Percentiles rank a stretch among this genome's conserved stretches.
phyloP scores from a whole-genome alignment of 1,139 yeast species.

The Blastobotrys aristatus region DNA sequence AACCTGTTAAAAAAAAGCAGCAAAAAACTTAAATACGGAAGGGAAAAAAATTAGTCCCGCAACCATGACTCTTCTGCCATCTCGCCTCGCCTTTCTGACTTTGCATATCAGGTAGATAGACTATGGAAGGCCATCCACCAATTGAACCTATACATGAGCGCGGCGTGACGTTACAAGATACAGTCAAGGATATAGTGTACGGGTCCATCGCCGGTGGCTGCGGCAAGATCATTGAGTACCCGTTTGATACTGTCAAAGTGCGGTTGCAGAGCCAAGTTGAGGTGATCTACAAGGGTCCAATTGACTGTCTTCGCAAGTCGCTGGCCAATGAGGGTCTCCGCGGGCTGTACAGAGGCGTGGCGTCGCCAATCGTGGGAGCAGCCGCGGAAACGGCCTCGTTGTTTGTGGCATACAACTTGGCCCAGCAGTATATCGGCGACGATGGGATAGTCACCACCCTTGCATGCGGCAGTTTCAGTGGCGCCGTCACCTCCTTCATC shows the following conservation, averaged over 20 bases:
- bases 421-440: slow-evolving; percentile 35
- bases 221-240: slow-evolving; percentile 84
- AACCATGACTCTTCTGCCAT: too few species aligned
- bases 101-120: too few species aligned
- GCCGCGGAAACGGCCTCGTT: slow-evolving; percentile 77
- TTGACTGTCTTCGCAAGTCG: slow-evolving; percentile 58
- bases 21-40: too few species aligned
- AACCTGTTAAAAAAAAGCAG: too few species aligned
- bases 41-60: too few species aligned
- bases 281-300: slow-evolving; percentile 44
- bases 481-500: slow-evolving; percentile 75
- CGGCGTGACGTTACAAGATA: neutral
- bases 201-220: slow-evolving; percentile 63
- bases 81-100: too few species aligned
- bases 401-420: slow-evolving; percentile 55
- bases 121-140: too few species aligned
- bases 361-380: slow-evolving; percentile 83
- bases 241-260: slow-evolving; percentile 90
- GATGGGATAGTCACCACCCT: slow-evolving; percentile 29
- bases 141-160: too few species aligned
- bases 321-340: slow-evolving; percentile 59
- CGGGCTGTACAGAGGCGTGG: slow-evolving; percentile 59
- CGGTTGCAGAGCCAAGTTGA: slow-evolving; percentile 71
- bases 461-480: slow-evolving; percentile 74
- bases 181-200: slow-evolving; percentile 28